These are phyloP conservation scores for Cyclostephanos invisitatus DNA, from an alignment of 108 stramenopile genomes.

Conservation along the genomic window DNA sequence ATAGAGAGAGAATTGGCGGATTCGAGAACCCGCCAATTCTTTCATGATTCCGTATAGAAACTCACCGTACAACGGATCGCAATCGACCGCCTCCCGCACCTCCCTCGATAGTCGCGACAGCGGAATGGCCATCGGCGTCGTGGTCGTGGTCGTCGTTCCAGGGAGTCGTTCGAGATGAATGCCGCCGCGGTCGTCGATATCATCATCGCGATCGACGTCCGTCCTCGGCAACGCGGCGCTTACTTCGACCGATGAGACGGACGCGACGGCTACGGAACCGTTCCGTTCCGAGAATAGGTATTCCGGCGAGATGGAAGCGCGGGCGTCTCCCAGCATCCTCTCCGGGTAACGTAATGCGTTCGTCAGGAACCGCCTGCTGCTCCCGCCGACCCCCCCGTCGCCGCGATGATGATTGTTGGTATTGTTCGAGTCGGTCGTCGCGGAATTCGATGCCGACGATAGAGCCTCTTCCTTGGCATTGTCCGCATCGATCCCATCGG, in stretches of 20 bases:
- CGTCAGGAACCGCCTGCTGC: constrained; percentile 54
- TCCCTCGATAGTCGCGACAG: constrained; percentile 65
- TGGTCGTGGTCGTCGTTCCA: neutral
- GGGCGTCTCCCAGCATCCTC: constrained; percentile 38
- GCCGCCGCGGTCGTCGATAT: neutral
- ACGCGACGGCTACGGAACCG: constrained; percentile 6
- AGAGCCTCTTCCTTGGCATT: neutral
- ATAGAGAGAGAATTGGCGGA: too few species aligned
- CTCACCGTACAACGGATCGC: constrained; percentile 78
- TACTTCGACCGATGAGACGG: too few species aligned
- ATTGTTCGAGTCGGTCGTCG: neutral
- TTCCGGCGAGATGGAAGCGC: constrained; percentile 44
- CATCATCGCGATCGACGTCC: neutral
- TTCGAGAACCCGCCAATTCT: too few species aligned
- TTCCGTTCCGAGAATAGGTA: constrained; percentile 58
- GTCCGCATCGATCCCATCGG: neutral
- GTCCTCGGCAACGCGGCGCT: neutral
- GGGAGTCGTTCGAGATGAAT: neutral
- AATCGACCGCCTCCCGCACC: constrained; percentile 61
- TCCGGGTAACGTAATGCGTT: constrained; percentile 67
- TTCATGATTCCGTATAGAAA: too few species aligned
- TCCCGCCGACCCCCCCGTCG: neutral
- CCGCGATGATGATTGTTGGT: too few species aligned
- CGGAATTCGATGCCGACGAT: neutral
- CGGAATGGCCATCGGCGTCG: neutral